These are phyloP conservation scores for Nicotiana sylvestris DNA, from an alignment of 257 asterid species.

Conservation along the genomic window DNA sequence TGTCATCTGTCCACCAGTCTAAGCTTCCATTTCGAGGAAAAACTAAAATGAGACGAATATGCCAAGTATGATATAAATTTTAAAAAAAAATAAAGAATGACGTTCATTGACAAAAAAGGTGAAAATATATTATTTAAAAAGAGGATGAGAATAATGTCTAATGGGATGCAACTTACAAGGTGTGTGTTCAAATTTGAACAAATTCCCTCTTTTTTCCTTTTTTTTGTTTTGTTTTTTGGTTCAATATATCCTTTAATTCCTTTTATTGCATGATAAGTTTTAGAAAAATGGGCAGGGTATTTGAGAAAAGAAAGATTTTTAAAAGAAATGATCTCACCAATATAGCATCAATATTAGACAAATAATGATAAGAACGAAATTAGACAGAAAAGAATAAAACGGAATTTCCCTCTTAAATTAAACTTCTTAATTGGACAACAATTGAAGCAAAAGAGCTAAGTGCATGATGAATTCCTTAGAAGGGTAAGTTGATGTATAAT, in stretches of 20 bases:
- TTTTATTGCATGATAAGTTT: no score
- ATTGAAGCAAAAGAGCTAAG: background rate
- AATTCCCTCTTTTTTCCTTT: background rate
- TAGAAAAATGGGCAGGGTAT: no score
- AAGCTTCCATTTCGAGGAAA: background rate
- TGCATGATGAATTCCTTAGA: background rate
- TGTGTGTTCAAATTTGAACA: background rate
- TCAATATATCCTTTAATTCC: no score
- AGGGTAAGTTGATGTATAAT: background rate
- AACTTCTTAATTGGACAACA: background rate
- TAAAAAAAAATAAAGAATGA: background rate
- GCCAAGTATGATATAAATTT: background rate
- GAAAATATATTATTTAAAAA: background rate
- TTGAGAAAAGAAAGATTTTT: no score
- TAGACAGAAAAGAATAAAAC: no score
- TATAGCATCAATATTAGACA: no score
- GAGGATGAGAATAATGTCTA: background rate
- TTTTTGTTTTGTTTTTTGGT: background rate
- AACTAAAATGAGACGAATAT: background rate
- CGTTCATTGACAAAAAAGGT: no score
- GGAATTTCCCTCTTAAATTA: no score
- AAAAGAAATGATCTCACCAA: no score
- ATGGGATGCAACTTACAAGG: background rate
- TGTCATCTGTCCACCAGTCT: constrained; percentile 1
- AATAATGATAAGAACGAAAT: no score